Percentiles rank a stretch among this genome's conserved stretches.
Evolutionary conservation across 73 alveolate genomes (phyloP).

Genomic region (Symbiodinium pilosum): DNA sequence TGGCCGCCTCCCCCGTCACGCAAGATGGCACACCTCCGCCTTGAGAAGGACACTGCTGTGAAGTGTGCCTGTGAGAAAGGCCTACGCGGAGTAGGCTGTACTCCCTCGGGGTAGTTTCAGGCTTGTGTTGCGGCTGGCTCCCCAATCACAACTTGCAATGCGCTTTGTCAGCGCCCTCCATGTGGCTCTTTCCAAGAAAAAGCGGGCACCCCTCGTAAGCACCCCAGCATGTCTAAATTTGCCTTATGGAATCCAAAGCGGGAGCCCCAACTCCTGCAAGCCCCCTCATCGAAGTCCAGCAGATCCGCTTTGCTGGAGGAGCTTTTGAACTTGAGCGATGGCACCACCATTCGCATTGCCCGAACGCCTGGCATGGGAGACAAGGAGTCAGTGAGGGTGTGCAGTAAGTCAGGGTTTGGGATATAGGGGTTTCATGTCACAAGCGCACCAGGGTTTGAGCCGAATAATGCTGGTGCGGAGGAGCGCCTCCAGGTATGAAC

Average conservation of each 20-base stretch:
- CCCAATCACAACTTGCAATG: neutral
- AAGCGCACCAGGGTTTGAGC: no score
- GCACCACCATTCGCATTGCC: conserved; percentile 82
- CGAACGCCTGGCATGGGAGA: conserved; percentile 93
- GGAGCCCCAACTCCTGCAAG: neutral
- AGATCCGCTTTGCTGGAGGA: no score
- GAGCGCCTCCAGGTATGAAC: no score
- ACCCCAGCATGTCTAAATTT: neutral
- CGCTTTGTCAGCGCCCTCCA: neutral
- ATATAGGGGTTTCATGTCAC: no score
- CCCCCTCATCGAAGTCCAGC: no score
- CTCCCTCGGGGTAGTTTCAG: neutral
- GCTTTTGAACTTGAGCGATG: conserved; percentile 88
- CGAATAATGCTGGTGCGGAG: no score
- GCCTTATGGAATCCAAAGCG: neutral
- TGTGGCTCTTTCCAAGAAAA: no score
- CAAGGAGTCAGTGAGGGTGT: neutral
- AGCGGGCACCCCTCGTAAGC: neutral
- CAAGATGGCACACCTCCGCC: conserved; percentile 2
- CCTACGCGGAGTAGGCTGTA: neutral
- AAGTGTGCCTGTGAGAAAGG: neutral
- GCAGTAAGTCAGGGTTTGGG: no score
- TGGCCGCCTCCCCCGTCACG: neutral
- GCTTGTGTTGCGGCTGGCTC: neutral
- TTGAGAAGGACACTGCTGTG: neutral